Evolutionary conservation across 208 protist species (phyloP), one percentile per base, ranked within the genome.

Genomic region (Trypanosomatidae sp.): DNA sequence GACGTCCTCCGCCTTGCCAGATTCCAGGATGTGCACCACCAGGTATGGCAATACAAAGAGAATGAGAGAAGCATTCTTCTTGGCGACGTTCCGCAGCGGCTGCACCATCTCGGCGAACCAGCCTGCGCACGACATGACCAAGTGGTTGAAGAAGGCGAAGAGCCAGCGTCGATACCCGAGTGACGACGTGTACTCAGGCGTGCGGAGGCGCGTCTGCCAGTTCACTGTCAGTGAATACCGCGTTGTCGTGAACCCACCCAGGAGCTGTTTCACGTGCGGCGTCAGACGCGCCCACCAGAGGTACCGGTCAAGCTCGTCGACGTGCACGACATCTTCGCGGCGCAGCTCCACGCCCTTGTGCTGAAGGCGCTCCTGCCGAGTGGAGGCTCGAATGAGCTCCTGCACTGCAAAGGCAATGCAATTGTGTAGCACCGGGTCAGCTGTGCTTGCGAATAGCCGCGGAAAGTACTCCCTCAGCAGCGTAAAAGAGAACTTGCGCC

Each of bases 11-110:
- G 68, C 62, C 19, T 83, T 79, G 0, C 81, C 80, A 17, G 73
- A 65, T 64, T 82, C 80, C 7, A 95, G 33, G 4, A 97, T 53
- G 68, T 94, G 84, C 64, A 90, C 73, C 15, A 96, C 84, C 33
- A 94, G 82, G 74, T 91, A 89, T 9, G 91, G 93, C 28, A 97
- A 67, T 3, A 96, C 72, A 73, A 85, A 95, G 28, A 69, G 70
- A 22, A 94, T 82, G 41, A 97, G 73, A 4, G 64, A 53, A 13
- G 76, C 66, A 68, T 93, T 88, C 39, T 86, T 81, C 67, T 94
- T 94, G n/a, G 90, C 91, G 33, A 96, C 89, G 80, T 96, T 96
- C 41, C 90, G 90, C 33, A 97, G 73, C n/a, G 89, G 70, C 52
- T 59, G 70, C 41, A 95, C 80, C 73, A 94, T 90, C 22, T 86